phyloP scores from a whole-genome alignment of 163 green algal species.

The Trebouxiophyceae sp. region DNA sequence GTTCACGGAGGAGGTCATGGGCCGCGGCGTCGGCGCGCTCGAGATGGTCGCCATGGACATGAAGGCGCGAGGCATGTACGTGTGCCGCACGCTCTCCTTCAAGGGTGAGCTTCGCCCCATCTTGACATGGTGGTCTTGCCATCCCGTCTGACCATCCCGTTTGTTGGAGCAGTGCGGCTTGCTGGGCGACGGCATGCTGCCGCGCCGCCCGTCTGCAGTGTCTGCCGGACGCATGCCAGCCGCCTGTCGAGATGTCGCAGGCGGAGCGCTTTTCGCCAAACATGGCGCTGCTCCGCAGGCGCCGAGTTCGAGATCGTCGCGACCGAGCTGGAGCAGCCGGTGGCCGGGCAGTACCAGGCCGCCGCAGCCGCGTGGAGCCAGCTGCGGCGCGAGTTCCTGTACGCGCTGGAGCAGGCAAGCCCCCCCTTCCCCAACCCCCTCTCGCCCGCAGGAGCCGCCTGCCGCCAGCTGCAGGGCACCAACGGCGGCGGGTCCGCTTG shows the following conservation, averaged over 20 bases:
- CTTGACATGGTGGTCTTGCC: too few relatives aligned
- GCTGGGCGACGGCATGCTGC: too few relatives aligned
- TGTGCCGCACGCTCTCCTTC: conserved; percentile 69
- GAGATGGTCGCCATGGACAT: conserved; percentile 52
- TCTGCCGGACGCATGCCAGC: too few relatives aligned
- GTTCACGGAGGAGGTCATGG: conserved; percentile 37
- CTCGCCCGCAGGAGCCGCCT: not conserved
- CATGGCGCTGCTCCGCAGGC: too few relatives aligned
- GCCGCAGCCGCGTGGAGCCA: conserved; percentile 29
- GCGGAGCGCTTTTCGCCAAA: too few relatives aligned
- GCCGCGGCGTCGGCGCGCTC: conserved; percentile 35
- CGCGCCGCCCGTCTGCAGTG: too few relatives aligned
- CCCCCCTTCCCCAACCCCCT: not conserved
- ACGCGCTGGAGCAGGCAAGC: conserved; percentile 6
- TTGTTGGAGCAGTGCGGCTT: too few relatives aligned
- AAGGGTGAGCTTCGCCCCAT: too few relatives aligned
- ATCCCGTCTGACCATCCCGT: too few relatives aligned
- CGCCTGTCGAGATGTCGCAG: too few relatives aligned
- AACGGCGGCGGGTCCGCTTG: too few relatives aligned
- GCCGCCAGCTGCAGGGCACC: too few relatives aligned
- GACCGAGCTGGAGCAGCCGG: conserved; percentile 22
- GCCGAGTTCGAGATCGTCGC: conserved; percentile 37
- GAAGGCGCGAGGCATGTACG: conserved; percentile 57
- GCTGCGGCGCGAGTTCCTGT: conserved; percentile 20
- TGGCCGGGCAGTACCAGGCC: conserved; percentile 22